Evolutionary conservation across 208 protist species (phyloP), one percentile per base, ranked within the genome.

Genomic region (Leishmania tropica): DNA sequence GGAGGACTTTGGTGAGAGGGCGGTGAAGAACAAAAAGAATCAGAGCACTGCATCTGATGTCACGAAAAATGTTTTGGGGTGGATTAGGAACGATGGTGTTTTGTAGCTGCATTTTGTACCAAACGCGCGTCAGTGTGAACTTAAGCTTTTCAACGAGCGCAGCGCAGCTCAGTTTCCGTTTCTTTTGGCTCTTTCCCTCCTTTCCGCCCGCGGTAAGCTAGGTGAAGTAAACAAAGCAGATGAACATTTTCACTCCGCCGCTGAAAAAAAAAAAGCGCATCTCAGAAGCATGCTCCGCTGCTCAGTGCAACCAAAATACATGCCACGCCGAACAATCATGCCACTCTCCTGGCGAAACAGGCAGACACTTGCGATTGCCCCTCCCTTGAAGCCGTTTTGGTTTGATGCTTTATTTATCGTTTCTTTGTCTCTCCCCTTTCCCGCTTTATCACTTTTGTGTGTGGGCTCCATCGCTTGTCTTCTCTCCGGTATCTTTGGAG

Each of bases 61-160:
- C 10, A 94, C 94, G 28, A 95, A 94, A 77, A 93, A 94, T 83
- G 90, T 96, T 71, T 83, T 97, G 62, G 93, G 93, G 10, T 97
- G 94, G 93, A 97, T 97, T 85, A 83, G 88, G 15, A 94, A 81
- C n/a, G 89, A 94, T 58, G 79, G 75, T 53, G 60, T 35, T 60
- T 68, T 75, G 28, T 85, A 79, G 54, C 1, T 68, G 17, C 3
- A 37, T 68, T 19, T 80, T 56, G 15, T 56, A 10, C 24, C n/a
- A 47, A 45, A 28, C 24, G 45, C 28, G n/a, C 68, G 4, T 40
- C 45, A 74, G 7, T 28, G 19, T 51, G 4, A 74, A 54, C 24
- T 19, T 17, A 51, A 74, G 31, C 48, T 2, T 28, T 15, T 31
- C 21, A 45, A 40, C 15, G 37, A 51, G 40, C 51, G 17, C 51